Percentiles rank a stretch among this genome's conserved stretches.
phyloP scores from a whole-genome alignment of 352 stramenopile genomes.

The Globisporangium iwayamae region DNA sequence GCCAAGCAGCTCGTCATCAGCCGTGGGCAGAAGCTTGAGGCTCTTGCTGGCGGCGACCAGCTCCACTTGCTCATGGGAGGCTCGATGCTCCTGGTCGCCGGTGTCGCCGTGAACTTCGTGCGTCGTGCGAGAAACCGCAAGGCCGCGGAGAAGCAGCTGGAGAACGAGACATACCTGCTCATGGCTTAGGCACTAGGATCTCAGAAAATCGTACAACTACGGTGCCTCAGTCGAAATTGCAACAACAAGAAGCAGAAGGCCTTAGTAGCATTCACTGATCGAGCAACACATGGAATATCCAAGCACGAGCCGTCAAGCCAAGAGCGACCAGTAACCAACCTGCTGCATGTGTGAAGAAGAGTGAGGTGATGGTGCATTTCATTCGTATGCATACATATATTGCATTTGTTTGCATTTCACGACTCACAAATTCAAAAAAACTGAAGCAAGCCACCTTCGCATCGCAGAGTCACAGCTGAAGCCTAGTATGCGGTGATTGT shows the following conservation, averaged over 20 bases:
- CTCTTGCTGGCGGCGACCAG: slow-evolving; percentile 4
- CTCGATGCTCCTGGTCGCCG: slow-evolving; percentile 1
- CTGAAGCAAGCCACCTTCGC: no score
- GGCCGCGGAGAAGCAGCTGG: slow-evolving; percentile 1
- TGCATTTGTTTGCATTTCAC: background rate
- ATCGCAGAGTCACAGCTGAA: no score
- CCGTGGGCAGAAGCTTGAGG: background rate
- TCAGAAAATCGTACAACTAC: background rate
- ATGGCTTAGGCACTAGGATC: slow-evolving; percentile 1
- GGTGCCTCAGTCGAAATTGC: background rate
- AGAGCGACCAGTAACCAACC: background rate
- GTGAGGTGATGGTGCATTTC: background rate
- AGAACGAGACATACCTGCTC: slow-evolving; percentile 13
- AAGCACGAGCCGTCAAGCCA: background rate
- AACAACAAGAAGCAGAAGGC: background rate
- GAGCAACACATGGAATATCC: background rate
- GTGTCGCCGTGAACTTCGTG: background rate
- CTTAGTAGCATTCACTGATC: background rate
- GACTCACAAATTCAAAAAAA: background rate
- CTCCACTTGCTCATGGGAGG: slow-evolving; percentile 6
- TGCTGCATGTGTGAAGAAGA: background rate
- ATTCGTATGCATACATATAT: background rate
- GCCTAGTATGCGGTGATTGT: slow-evolving; percentile 12
- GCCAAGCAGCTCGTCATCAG: background rate
- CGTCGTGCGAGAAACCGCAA: slow-evolving; percentile 11